phyloP scores from a whole-genome alignment of 352 stramenopile genomes.

The Globisporangium canariense region DNA sequence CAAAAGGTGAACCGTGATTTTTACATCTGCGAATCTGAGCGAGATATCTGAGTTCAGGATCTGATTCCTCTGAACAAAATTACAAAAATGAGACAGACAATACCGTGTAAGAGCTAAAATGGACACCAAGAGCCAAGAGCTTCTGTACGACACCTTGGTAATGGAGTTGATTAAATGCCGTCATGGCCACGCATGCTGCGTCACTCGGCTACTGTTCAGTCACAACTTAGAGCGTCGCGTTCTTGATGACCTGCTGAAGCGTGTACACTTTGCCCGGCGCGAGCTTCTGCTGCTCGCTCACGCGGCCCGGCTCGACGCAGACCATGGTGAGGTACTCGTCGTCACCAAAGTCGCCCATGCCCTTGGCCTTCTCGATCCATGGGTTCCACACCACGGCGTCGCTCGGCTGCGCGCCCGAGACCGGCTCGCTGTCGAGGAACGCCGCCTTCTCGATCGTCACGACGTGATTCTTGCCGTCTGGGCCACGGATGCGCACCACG shows the following conservation, averaged over 20 bases:
- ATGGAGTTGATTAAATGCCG: not conserved
- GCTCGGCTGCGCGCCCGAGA: conserved; percentile 33
- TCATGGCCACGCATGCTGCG: not conserved
- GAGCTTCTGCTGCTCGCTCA: conserved; percentile 68
- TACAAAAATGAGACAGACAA: no score
- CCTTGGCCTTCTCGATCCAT: conserved; percentile 90
- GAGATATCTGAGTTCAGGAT: not conserved
- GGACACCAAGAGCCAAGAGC: not conserved
- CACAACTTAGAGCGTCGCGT: conserved; percentile 41
- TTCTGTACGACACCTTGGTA: not conserved
- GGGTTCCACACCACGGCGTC: conserved; percentile 95
- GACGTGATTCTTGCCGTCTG: conserved; percentile 43
- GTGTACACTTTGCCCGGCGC: conserved; percentile 50
- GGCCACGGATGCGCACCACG: conserved; percentile 61
- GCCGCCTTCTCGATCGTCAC: conserved; percentile 76
- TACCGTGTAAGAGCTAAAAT: not conserved
- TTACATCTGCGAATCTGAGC: not conserved
- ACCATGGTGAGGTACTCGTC: conserved; percentile 95
- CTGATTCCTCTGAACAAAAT: not conserved
- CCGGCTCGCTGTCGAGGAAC: conserved; percentile 35
- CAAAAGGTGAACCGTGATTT: not conserved
- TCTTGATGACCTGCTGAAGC: conserved; percentile 63
- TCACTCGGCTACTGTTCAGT: not conserved
- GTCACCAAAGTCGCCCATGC: conserved; percentile 93
- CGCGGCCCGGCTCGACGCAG: conserved; percentile 92